These are phyloP conservation scores for Podaxis sp. DNA, from an alignment of 768 basidiomycete genomes.

Conservation along the genomic window DNA sequence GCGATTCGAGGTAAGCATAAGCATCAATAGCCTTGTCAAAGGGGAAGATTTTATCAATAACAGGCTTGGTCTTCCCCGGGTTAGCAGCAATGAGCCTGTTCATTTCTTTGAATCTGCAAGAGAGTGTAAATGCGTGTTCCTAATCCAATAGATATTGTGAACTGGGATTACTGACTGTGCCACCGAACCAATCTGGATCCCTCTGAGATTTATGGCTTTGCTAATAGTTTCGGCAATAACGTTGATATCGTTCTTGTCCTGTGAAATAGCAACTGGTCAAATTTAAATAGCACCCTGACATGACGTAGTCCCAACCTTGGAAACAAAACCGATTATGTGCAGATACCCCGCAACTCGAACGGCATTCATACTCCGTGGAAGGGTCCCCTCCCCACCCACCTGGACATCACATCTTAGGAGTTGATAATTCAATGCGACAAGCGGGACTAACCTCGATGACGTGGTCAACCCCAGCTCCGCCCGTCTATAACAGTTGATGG, in stretches of 20 bases:
- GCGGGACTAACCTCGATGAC: conserved; percentile 35
- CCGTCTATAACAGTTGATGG: conserved; percentile 27
- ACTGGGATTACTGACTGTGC: conserved; percentile 41
- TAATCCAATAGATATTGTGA: no score
- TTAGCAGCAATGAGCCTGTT: conserved; percentile 45
- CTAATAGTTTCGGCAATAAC: conserved; percentile 34
- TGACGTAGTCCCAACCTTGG: conserved; percentile 26
- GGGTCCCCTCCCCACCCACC: conserved; percentile 56
- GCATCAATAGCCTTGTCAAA: conserved; percentile 56
- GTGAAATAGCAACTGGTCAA: background rate
- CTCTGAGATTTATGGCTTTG: conserved; percentile 44
- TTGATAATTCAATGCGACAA: background rate
- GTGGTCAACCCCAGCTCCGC: conserved; percentile 38
- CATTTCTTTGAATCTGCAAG: conserved; percentile 52
- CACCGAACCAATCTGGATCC: conserved; percentile 56
- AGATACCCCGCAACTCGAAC: conserved; percentile 43
- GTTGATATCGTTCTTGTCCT: conserved; percentile 22
- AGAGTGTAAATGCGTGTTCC: no score
- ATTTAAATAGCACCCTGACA: background rate
- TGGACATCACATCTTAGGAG: conserved; percentile 25
- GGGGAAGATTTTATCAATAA: conserved; percentile 56
- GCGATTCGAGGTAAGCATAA: conserved; percentile 51
- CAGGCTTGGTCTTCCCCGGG: conserved; percentile 42
- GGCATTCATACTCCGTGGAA: conserved; percentile 41
- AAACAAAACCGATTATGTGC: conserved; percentile 51